Conservation (phyloP, 768 basidiomycete species). For the Termitomyces sp. region DNA sequence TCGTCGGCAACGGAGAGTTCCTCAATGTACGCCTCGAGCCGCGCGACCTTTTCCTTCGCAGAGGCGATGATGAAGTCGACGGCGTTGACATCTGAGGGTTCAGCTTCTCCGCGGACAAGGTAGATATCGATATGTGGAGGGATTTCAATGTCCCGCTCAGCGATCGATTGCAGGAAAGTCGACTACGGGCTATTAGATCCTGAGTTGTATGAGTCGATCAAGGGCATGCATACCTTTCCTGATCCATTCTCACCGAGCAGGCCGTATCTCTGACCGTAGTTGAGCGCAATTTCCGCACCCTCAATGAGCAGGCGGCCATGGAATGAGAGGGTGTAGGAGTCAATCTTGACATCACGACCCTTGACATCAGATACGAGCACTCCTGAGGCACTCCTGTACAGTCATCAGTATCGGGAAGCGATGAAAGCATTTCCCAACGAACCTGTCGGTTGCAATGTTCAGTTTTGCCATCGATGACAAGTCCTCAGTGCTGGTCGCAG, state of each 20-base stretch:
- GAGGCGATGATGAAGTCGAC: constrained; percentile 94
- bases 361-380: constrained; percentile 92
- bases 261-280: constrained; percentile 91
- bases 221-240: constrained; percentile 74
- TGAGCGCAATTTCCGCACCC: constrained; percentile 57
- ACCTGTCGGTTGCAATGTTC: constrained; percentile 88
- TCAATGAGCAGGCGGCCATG: constrained; percentile 86
- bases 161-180: constrained; percentile 93
- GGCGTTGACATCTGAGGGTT: constrained; percentile 94
- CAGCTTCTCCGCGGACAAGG: constrained; percentile 93
- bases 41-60: constrained; percentile 89
- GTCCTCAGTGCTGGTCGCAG: constrained; percentile 78
- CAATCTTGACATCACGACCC: constrained; percentile 96
- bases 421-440: constrained; percentile 13
- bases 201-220: not conserved
- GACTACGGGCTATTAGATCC: constrained; percentile 49
- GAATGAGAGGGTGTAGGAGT: constrained; percentile 93
- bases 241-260: constrained; percentile 96
- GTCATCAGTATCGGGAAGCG: not conserved
- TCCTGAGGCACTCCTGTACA: constrained; percentile 80
- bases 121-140: constrained; percentile 97
- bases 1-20: constrained; percentile 87
- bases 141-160: constrained; percentile 92
- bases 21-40: constrained; percentile 91
- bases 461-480: constrained; percentile 86